A percentile compares a stretch with the other conserved stretches of the same genome.
These are phyloP conservation scores for Licmophora abbreviata DNA, from an alignment of 108 stramenopile genomes.

Conservation along the genomic window DNA sequence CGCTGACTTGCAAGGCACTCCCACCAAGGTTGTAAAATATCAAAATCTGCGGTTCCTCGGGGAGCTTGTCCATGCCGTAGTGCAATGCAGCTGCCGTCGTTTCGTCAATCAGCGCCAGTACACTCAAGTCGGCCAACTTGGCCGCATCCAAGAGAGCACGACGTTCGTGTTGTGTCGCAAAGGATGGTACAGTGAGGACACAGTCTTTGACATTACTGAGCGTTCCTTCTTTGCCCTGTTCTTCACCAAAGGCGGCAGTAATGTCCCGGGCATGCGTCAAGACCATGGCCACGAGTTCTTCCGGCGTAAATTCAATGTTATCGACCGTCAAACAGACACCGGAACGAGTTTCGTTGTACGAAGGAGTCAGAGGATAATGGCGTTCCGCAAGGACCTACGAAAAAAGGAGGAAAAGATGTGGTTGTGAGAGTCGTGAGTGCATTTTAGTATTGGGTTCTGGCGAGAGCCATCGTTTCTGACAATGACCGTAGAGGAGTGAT, in stretches of 20 bases:
- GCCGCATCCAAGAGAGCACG: constrained; percentile 92
- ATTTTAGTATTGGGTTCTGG: too few species aligned
- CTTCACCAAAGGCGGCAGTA: constrained; percentile 74
- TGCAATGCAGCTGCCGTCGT: constrained; percentile 97
- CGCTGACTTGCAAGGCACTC: constrained; percentile 76
- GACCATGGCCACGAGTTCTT: constrained; percentile 97
- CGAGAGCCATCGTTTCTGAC: too few species aligned
- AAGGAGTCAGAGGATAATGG: constrained; percentile 62
- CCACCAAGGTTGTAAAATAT: constrained; percentile 99
- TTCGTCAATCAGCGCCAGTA: constrained; percentile 93
- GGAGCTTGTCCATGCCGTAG: constrained; percentile 92
- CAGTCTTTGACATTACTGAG: constrained; percentile 62
- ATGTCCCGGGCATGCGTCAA: constrained; percentile 90
- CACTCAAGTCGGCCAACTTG: constrained; percentile 89
- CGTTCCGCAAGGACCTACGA: constrained; percentile 54
- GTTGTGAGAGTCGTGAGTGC: neutral
- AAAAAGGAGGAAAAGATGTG: neutral
- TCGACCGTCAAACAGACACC: constrained; percentile 65
- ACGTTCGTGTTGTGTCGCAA: constrained; percentile 92
- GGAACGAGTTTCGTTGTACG: constrained; percentile 76
- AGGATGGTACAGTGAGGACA: constrained; percentile 95
- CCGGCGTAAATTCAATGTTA: constrained; percentile 78
- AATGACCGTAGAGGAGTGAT: too few species aligned
- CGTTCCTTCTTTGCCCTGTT: constrained; percentile 26
- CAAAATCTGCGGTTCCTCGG: constrained; percentile 69